Conservation (phyloP, 2,329 filamentous ascomycete genomes). For the Hymenoscyphus occultus region DNA sequence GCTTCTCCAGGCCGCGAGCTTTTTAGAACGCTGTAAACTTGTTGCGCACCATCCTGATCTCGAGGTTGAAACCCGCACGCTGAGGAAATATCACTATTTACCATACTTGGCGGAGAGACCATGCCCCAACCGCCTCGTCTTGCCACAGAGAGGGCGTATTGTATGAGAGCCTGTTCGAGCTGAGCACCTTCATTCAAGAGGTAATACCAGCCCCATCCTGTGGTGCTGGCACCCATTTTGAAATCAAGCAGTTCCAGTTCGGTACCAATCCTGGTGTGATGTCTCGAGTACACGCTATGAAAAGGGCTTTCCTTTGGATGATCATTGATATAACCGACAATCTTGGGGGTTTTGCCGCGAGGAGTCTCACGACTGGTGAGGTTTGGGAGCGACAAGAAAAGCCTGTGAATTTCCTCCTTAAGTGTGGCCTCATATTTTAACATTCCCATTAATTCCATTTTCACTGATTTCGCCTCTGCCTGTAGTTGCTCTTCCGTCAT, state of each 20-base stretch:
- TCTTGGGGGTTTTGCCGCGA: conserved; percentile 58
- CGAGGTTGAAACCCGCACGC: conserved; percentile 94
- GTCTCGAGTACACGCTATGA: conserved; percentile 45
- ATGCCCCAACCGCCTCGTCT: conserved; percentile 72
- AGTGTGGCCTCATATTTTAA: conserved; percentile 61
- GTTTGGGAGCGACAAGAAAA: conserved; percentile 82
- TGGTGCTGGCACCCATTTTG: conserved; percentile 71
- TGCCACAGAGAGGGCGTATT: conserved; percentile 76
- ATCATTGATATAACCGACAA: conserved; percentile 78
- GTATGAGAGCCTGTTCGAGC: conserved; percentile 89
- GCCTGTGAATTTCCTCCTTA: conserved; percentile 62
- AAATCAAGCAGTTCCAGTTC: conserved; percentile 93
- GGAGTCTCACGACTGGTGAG: conserved; percentile 77
- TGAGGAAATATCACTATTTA: conserved; percentile 85
- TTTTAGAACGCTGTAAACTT: conserved; percentile 80
- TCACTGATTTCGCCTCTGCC: conserved; percentile 61
- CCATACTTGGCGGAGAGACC: conserved; percentile 81
- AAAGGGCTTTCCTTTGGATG: conserved; percentile 47
- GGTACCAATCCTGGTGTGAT: conserved; percentile 79
- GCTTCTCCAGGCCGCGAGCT: conserved; percentile 58
- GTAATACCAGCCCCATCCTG: conserved; percentile 98
- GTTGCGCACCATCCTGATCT: conserved; percentile 85
- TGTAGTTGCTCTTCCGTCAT: conserved; percentile 53
- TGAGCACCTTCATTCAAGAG: conserved; percentile 86
- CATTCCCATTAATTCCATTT: conserved; percentile 57